These are phyloP conservation scores for Acer negundo DNA, from an alignment of 345 rosid genomes.

Conservation along the genomic window DNA sequence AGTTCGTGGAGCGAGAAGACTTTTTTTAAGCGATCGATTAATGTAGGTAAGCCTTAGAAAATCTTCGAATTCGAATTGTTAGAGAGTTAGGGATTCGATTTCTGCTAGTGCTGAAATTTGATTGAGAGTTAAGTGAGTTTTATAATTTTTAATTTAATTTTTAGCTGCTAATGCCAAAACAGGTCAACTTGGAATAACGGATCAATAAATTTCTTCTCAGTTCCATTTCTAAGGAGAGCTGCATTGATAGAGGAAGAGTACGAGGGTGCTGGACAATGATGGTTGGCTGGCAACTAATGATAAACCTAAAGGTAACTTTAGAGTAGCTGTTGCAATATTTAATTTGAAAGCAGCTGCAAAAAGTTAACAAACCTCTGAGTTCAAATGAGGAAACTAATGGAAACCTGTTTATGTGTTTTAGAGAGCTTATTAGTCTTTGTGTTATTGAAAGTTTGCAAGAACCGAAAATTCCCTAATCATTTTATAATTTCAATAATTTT, in stretches of 20 bases:
- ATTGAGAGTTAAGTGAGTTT: too few species aligned
- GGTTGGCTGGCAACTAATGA: slow-evolving; percentile 99
- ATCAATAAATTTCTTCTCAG: slow-evolving; percentile 36
- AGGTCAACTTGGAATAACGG: background rate
- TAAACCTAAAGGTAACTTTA: slow-evolving; percentile 73
- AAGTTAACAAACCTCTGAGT: background rate
- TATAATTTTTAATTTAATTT: too few species aligned
- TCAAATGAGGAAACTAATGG: background rate
- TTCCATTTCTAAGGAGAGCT: slow-evolving; percentile 91
- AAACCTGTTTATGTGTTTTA: background rate
- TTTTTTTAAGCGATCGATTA: too few species aligned
- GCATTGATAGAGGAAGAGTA: slow-evolving; percentile 92
- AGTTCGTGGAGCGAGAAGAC: too few species aligned
- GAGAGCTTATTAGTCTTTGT: too few species aligned
- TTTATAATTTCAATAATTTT: background rate
- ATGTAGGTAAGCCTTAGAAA: too few species aligned
- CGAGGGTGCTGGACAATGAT: slow-evolving; percentile 92
- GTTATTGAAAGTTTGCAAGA: too few species aligned
- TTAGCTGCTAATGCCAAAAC: too few species aligned
- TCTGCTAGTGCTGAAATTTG: too few species aligned
- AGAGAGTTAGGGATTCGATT: too few species aligned
- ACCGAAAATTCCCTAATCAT: too few species aligned
- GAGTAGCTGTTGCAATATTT: background rate
- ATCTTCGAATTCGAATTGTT: too few species aligned
- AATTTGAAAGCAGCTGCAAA: background rate